Evolutionary conservation across 2,329 filamentous ascomycete species (phyloP).

Genomic region (Coniochaeta ligniaria): DNA sequence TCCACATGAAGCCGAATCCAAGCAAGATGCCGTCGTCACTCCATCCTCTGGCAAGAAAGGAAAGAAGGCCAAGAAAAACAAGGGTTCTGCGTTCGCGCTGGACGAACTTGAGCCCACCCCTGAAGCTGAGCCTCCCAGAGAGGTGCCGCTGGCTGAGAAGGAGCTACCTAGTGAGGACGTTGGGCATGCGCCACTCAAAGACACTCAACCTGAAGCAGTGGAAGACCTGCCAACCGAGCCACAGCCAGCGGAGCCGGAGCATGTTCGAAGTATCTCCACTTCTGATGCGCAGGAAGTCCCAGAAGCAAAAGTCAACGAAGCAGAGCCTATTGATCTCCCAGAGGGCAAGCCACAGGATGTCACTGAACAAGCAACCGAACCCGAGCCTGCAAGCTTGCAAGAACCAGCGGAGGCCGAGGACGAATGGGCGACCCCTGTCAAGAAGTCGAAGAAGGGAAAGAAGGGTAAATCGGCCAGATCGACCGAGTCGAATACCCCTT

Average conservation of each 20-base stretch:
- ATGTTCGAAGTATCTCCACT: background rate
- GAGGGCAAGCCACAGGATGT: background rate
- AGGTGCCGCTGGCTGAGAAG: background rate
- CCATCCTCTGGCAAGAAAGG: background rate
- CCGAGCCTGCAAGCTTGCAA: background rate
- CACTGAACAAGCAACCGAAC: background rate
- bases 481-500: background rate
- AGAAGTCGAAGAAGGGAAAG: background rate
- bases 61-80: slow-evolving; percentile 2
- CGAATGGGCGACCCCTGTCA: background rate
- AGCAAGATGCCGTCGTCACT: background rate
- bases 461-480: slow-evolving; percentile 1
- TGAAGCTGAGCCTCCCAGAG: background rate
- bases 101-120: background rate
- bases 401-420: slow-evolving; percentile 1
- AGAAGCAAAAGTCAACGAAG: background rate
- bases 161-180: background rate
- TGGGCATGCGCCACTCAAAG: background rate
- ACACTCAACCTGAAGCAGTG: background rate
- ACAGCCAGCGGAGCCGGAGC: background rate
- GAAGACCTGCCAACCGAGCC: background rate
- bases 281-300: background rate
- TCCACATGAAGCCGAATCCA: background rate
- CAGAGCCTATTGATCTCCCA: background rate
- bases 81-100: background rate